These are phyloP conservation scores for Cenchrus fungigraminus DNA, from an alignment of 176 grass and related monocot genomes.

Conservation along the genomic window DNA sequence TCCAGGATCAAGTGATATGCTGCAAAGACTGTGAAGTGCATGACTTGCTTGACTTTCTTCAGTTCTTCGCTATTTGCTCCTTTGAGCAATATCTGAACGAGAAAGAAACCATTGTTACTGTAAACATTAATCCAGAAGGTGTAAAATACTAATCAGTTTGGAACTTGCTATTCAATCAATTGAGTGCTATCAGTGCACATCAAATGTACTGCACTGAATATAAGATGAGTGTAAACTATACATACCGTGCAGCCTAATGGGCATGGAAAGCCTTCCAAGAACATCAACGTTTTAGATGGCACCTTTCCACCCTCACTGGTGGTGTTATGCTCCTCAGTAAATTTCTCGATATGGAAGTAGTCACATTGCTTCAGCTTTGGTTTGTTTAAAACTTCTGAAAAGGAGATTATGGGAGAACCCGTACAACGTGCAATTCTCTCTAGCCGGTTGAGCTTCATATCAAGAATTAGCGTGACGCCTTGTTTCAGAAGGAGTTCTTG, in stretches of 20 bases:
- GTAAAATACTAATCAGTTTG: slow-evolving; percentile 20
- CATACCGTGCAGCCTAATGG: slow-evolving; percentile 88
- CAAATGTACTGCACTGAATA: neutral
- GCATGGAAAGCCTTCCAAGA: slow-evolving; percentile 76
- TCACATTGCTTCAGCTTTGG: slow-evolving; percentile 70
- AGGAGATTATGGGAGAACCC: slow-evolving; percentile 79
- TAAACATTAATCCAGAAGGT: slow-evolving; percentile 24
- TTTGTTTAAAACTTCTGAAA: slow-evolving; percentile 69
- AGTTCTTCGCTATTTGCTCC: slow-evolving; percentile 72
- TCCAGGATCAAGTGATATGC: slow-evolving; percentile 90
- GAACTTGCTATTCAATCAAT: slow-evolving; percentile 18
- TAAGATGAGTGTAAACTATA: slow-evolving; percentile 22
- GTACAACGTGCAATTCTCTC: slow-evolving; percentile 78
- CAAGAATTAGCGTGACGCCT: slow-evolving; percentile 73
- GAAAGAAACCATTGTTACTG: slow-evolving; percentile 36
- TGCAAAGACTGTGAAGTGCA: slow-evolving; percentile 84
- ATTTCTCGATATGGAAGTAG: slow-evolving; percentile 81
- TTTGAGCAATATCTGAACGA: slow-evolving; percentile 78
- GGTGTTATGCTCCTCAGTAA: slow-evolving; percentile 72
- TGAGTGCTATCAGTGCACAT: slow-evolving; percentile 9
- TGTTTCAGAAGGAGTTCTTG: slow-evolving; percentile 76
- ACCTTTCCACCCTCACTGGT: slow-evolving; percentile 61
- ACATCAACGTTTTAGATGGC: slow-evolving; percentile 81
- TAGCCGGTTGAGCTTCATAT: slow-evolving; percentile 78
- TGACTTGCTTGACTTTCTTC: slow-evolving; percentile 85